Conservation (phyloP, 495 filamentous ascomycete genomes). For the Astrothelium macrocarpum region DNA sequence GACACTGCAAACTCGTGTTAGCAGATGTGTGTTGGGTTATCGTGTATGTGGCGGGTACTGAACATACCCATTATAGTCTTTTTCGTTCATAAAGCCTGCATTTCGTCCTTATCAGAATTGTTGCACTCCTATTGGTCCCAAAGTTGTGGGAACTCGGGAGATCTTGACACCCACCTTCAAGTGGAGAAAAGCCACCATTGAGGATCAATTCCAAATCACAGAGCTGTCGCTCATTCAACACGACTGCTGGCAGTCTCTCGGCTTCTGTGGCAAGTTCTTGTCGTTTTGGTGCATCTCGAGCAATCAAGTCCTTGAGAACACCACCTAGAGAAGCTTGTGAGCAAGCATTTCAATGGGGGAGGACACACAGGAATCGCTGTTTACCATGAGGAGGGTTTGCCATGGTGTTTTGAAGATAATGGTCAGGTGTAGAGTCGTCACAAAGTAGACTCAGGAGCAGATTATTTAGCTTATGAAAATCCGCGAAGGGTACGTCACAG, state of each 20-base stretch:
- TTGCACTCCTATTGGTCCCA: background rate
- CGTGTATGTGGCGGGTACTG: background rate
- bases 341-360: background rate
- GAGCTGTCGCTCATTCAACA: constrained; percentile 83
- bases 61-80: constrained; percentile 87
- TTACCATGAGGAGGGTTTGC: constrained; percentile 74
- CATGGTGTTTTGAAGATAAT: constrained; percentile 39
- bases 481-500: background rate
- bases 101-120: background rate
- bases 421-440: constrained; percentile 1
- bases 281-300: constrained; percentile 74
- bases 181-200: constrained; percentile 91
- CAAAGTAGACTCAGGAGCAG: background rate
- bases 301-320: constrained; percentile 91
- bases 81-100: constrained; percentile 89
- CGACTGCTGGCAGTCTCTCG: constrained; percentile 73
- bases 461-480: background rate
- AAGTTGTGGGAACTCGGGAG: constrained; percentile 7
- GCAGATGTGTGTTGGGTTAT: background rate
- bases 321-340: constrained; percentile 44
- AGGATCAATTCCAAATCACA: constrained; percentile 95
- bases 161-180: constrained; percentile 63
- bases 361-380: background rate
- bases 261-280: constrained; percentile 70
- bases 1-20: constrained; percentile 47